Evolutionary conservation across 805 yeast genomes (phyloP), one percentile per base, ranked within the genome.

Genomic region (Candida tallmaniae): DNA sequence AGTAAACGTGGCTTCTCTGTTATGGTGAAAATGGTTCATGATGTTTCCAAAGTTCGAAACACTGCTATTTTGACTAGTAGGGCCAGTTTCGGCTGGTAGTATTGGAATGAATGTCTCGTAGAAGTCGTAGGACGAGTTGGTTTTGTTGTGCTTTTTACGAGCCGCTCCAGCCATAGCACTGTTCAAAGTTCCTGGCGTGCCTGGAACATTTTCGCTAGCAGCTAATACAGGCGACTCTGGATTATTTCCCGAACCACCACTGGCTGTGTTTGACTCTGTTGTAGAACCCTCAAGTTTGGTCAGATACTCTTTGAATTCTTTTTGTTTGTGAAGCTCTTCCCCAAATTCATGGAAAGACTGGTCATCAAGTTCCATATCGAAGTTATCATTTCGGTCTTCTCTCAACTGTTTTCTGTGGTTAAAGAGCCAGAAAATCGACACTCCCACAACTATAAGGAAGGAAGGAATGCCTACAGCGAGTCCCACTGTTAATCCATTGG

Each of bases 31-130:
- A 17, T 27, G 29, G 10, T 3, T 17, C 21, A 31, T 11, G 26
- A 25, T 19, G 22, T 35, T 20, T 4, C 16, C 6, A 10, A 32
- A 3, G 17, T 29, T 36, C 3, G 36, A 27, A 5, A 23, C 7
- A 20, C 32, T 24, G 24, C 35, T 32, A n/a, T 22, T 23, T 9
- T 31, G 35, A 12, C 34, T 29, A 14, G 31, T 24, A 8, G 30
- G 29, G 28, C 30, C 33, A 11, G 19, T 27, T 5, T 24, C 31
- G 6, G 27, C 23, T 14, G 60, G 62, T 31, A 65, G 38, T 6
- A 65, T 52, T 3, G 73, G 73, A 35, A 67, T 65, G 38, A 66
- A 52, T 6, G 63, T 37, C 32, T 67, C 69, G 51, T 67, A 67
- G 41, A 65, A 65, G 37, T 65, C 70, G 46, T 63, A 66, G 17